These are phyloP conservation scores for Pseudocercospora fijiensis DNA, from an alignment of 2,329 filamentous ascomycete genomes.

Conservation along the genomic window DNA sequence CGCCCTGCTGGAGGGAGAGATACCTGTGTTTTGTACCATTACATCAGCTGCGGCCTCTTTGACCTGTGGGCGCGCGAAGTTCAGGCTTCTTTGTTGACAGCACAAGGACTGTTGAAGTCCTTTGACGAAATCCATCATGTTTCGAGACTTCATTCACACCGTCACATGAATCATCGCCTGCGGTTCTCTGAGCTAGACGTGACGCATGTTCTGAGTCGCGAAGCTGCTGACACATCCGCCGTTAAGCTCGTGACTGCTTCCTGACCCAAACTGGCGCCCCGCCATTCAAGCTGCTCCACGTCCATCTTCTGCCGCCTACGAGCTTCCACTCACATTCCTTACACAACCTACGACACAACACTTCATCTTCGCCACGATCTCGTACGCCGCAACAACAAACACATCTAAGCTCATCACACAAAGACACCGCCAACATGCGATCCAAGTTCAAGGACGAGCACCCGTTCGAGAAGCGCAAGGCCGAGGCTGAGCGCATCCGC, in stretches of 20 bases:
- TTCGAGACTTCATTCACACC: neutral
- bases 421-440: slow-evolving; percentile 67
- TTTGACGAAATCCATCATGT: slow-evolving; percentile 5
- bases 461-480: slow-evolving; percentile 99
- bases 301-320: slow-evolving; percentile 3
- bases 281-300: slow-evolving; percentile 5
- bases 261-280: neutral
- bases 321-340: neutral
- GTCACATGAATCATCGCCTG: slow-evolving; percentile 2
- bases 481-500: slow-evolving; percentile 97
- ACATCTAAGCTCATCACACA: slow-evolving; percentile 8
- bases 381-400: slow-evolving; percentile 9
- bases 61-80: slow-evolving; percentile 11
- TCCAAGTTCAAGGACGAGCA: slow-evolving; percentile 99
- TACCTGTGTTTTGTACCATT: slow-evolving; percentile 2
- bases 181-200: neutral
- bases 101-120: neutral
- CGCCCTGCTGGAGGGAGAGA: neutral
- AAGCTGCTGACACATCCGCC: slow-evolving; percentile 1
- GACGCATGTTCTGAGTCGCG: slow-evolving; percentile 2
- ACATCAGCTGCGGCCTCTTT: slow-evolving; percentile 9
- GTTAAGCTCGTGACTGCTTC: neutral
- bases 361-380: neutral
- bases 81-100: slow-evolving; percentile 13
- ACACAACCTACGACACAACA: slow-evolving; percentile 23